These are phyloP conservation scores for Termitomyces sp. DNA, from an alignment of 768 basidiomycete genomes.

Conservation along the genomic window DNA sequence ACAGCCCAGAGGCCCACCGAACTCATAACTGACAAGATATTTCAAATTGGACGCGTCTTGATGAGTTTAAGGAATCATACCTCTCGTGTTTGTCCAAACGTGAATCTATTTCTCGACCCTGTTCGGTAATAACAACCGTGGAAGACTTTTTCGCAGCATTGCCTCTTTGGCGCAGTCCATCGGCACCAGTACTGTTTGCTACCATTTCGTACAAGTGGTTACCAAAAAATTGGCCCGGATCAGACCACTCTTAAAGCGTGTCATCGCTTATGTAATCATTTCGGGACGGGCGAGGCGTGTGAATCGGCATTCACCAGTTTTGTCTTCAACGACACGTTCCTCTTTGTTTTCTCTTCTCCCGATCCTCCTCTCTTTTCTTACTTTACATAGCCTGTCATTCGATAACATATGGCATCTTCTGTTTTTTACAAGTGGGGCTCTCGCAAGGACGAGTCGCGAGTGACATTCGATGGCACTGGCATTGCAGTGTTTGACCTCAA, in stretches of 20 bases:
- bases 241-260: slow-evolving; percentile 11
- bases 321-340: background rate
- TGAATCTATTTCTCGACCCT: slow-evolving; percentile 70
- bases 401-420: slow-evolving; percentile 75
- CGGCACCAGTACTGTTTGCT: slow-evolving; percentile 7
- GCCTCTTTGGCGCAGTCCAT: slow-evolving; percentile 16
- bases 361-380: slow-evolving; percentile 4
- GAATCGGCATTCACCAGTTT: background rate
- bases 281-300: background rate
- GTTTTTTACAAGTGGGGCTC: slow-evolving; percentile 99
- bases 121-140: slow-evolving; percentile 48
- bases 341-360: background rate
- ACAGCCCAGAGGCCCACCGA: slow-evolving; percentile 92
- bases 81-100: slow-evolving; percentile 64
- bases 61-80: slow-evolving; percentile 27
- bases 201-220: slow-evolving; percentile 10
- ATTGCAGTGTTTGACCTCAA: slow-evolving; percentile 99
- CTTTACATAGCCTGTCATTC: slow-evolving; percentile 26
- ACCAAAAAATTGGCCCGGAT: slow-evolving; percentile 3
- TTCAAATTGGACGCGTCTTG: slow-evolving; percentile 1
- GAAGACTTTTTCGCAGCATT: slow-evolving; percentile 18
- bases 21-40: slow-evolving; percentile 70
- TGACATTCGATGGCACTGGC: slow-evolving; percentile 97
- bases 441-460: slow-evolving; percentile 88
- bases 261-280: slow-evolving; percentile 4